Base-by-base conservation (phyloP, 2,329 filamentous ascomycete species). In the Cladosporium halotolerans region DNA sequence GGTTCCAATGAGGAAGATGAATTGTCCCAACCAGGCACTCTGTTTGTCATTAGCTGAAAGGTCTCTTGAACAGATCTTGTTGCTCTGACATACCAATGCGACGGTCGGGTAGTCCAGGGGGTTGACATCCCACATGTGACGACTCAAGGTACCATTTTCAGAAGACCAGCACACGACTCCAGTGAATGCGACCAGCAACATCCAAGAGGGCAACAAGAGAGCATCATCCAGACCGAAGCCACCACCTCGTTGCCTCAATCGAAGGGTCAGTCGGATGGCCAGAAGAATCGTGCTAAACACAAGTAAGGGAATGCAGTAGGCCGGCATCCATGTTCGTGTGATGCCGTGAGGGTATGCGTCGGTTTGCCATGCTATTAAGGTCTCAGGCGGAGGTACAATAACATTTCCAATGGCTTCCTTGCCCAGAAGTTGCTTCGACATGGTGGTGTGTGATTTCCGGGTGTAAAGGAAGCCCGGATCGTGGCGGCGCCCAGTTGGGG, bases 1-100 rank as follows among this genome's bases (percentile, higher is more conserved):
- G 10, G 61, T 64, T 43, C 62, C 64, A 16, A 66, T 10, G 9
- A 70, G 54, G 51, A 69, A 71, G 9, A 63, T 54, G 14, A 63
- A 55, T 58, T 71, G 65, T 32, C 60, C 66, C 9, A 70, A 54
- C 65, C 66, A 70, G 43, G 63, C 60, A 10, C 66, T 55, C 61
- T 53, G 23, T 10, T 19, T 5, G 32, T 11, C 14, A 23, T 41
- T 16, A 46, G 41, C 18, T 39, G n/a, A 9, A 14, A 39, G n/a
- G 11, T 4, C 4, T 14, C 36, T 13, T n/a, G n/a, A 39, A 14
- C n/a, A 14, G 3, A 14, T 9, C 10, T 14, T n/a, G 5, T 5
- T 14, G 36, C 8, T 14, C 11, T 16, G 14, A 10, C 47, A 34
- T 41, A 50, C 47, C 33, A 51, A n/a, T 31, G 48, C 48, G n/a